Evolutionary conservation across 2,329 filamentous ascomycete genomes (phyloP), one percentile per base, ranked within the genome.

Genomic region (Cladorrhinum sp.): DNA sequence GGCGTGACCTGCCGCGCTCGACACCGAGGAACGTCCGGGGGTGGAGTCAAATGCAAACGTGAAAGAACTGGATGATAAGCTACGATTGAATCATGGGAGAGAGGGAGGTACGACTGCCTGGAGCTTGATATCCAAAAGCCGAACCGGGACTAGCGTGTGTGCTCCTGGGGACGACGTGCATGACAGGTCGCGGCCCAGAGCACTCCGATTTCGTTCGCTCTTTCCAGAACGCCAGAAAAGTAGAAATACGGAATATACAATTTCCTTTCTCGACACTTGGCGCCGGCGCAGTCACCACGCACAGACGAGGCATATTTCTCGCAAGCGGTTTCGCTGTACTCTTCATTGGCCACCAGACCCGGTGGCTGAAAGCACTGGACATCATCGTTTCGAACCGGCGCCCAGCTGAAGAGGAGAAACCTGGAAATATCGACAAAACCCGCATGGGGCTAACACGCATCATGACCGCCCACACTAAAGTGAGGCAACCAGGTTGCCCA

Each of bases 291-390:
- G 25, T 4, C 25, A 29, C 25, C 4, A 29, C 10, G 25, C 25
- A 29, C 32, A 36, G 32, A 16, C 32, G 32, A 36, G 32, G 32
- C 32, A 36, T 8, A 4, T 36, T 36, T 16, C 9, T 13, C 4
- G 32, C 10, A 3, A 3, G 16, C 12, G 32, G 10, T 8, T 36
- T 36, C 41, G 41, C 41, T 45, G 41, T n/a, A 45, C 3, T 4
- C 20, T 3, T n/a, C n/a, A 45, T 45, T 45, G 41, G 41, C 2
- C 16, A 45, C 10, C 7, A 20, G 16, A 22, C 20, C 32, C 29
- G 29, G 52, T 55, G 52, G 52, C 52, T 55, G 32, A 55, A 55
- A 55, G 51, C n/a, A 38, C 9, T 53, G 51, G 25, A 53, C 27
- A 25, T 20, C 29, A 13, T 41, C 12, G 25, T 4, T 13, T 41